phyloP scores from a whole-genome alignment of 345 rosid species.

The Eucalyptus melliodora region DNA sequence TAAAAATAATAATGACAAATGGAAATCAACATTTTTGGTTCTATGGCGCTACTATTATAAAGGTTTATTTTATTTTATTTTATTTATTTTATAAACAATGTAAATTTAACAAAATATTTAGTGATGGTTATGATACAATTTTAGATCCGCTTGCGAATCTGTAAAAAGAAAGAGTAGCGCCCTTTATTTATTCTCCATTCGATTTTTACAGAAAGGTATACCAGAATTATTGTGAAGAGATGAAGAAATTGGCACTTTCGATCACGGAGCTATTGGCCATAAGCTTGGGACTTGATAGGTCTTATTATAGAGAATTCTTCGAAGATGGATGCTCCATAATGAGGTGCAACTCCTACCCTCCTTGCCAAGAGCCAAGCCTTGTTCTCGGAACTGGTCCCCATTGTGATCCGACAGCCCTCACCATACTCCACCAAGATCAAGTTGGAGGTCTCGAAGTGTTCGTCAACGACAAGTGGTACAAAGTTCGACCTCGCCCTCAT shows the following conservation, averaged over 20 bases:
- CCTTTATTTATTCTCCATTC: background rate
- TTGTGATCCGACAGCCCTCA: constrained; percentile 28
- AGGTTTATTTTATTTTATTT: background rate
- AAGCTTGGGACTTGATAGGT: constrained; percentile 22
- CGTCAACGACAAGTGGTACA: constrained; percentile 13
- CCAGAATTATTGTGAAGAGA: constrained; percentile 19
- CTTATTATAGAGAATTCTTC: constrained; percentile 13
- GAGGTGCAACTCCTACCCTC: constrained; percentile 42
- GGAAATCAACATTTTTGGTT: background rate
- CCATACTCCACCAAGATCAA: constrained; percentile 42
- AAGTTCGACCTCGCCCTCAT: constrained; percentile 20
- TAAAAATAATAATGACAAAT: background rate
- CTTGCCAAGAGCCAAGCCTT: constrained; percentile 24
- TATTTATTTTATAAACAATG: background rate
- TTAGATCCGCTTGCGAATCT: background rate
- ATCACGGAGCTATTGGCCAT: constrained; percentile 21
- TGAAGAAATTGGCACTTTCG: constrained; percentile 7
- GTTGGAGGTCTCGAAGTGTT: constrained; percentile 49
- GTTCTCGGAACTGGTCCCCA: constrained; percentile 50
- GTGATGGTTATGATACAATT: background rate
- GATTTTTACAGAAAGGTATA: constrained; percentile 2
- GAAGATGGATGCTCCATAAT: constrained; percentile 21
- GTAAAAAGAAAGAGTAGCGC: background rate
- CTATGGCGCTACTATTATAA: background rate
- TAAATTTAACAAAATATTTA: background rate